Evolutionary conservation across 495 filamentous ascomycete genomes (phyloP).

Genomic region (Penicillium herquei): DNA sequence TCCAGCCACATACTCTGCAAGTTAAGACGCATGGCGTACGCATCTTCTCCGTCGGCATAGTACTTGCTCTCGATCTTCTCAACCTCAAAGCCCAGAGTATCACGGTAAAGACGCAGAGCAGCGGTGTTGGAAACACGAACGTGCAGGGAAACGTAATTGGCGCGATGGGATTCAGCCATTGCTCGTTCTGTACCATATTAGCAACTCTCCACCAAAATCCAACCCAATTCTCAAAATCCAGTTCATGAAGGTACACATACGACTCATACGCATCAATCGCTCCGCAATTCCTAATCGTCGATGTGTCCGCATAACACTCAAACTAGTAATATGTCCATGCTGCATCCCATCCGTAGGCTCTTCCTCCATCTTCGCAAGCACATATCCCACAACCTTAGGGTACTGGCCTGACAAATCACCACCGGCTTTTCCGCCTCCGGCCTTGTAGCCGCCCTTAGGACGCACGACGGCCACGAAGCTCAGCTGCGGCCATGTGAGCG

Average conservation of each 20-base stretch:
- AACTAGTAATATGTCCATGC: constrained; percentile 93
- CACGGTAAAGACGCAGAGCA: constrained; percentile 85
- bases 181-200: constrained; percentile 64
- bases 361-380: constrained; percentile 99
- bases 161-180: constrained; percentile 92
- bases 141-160: constrained; percentile 90
- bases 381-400: constrained; percentile 98
- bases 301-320: constrained; percentile 97
- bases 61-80: constrained; percentile 91
- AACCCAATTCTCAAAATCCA: too few species aligned
- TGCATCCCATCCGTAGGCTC: constrained; percentile 86
- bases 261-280: constrained; percentile 93
- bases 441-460: constrained; percentile 57
- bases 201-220: too few species aligned
- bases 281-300: constrained; percentile 87
- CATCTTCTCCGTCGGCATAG: constrained; percentile 98
- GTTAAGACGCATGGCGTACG: constrained; percentile 89
- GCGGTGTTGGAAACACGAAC: constrained; percentile 92
- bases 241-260: constrained; percentile 64
- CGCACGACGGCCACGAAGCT: constrained; percentile 95
- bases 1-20: constrained; percentile 59
- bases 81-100: constrained; percentile 87
- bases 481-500: constrained; percentile 94
- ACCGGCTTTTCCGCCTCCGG: constrained; percentile 11
- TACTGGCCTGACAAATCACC: constrained; percentile 65